Base-by-base conservation (phyloP, 495 filamentous ascomycete species). In the Monascus purpureus region DNA sequence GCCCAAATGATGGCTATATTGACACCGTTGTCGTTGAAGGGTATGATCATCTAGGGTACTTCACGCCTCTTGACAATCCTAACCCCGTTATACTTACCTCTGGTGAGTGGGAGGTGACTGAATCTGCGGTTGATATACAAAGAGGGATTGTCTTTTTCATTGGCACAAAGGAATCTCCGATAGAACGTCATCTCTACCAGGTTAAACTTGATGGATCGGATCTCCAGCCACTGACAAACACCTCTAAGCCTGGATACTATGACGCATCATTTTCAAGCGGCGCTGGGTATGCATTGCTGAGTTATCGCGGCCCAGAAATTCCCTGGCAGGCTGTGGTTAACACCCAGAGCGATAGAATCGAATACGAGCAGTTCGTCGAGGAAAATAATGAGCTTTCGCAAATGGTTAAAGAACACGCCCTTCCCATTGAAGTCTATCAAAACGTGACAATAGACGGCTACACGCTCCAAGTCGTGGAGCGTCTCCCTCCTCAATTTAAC, bases 251-350 rank as follows among this genome's bases (percentile, higher is more conserved):
- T 18, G 83, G 79, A n/a, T 92, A 80, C 50, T 93, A 85, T 49
- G 64, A 63, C 16, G 73, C 76, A n/a, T 90, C 82, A 0, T 95
- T 94, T 57, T 95, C 87, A 6, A 70, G 71, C 17, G 72, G 75
- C 9, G 68, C 77, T 15, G 80, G 83, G 13, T 96, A 87, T 49
- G 82, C 75, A 8, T 57, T 97, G 15, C 58, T 96, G 13, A 73
- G 73, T 26, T 93, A 94, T 49, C 56, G 74, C 28, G 90, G 90
- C 3, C 92, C 90, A 1, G 68, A 70, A 11, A 79, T 96, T 28
- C 90, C 90, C 0, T 92, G 81, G 74, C 90, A 97, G 55, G 82
- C 87, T 43, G 72, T 97, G 17, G 69, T 93, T 44, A 85, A 72
- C 57, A 94, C 82, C 0, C 77, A 80, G 9, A 73, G 73, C 37